phyloP scores from a whole-genome alignment of 2,329 filamentous ascomycete species.

The Monilinia fructicola region DNA sequence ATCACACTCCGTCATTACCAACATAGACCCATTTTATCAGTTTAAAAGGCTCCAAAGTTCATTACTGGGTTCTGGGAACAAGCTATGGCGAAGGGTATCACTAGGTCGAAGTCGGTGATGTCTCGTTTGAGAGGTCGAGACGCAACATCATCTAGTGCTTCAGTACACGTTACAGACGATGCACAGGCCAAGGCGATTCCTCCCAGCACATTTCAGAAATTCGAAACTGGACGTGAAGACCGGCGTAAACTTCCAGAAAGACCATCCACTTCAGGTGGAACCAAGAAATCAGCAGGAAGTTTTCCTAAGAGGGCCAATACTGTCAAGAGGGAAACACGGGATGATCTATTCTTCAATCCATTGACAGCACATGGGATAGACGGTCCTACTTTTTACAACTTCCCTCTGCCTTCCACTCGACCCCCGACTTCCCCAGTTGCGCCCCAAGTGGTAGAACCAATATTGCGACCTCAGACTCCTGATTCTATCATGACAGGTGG shows the following conservation, averaged over 20 bases:
- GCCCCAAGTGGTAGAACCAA: background rate
- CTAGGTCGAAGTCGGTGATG: slow-evolving; percentile 30
- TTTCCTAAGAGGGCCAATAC: slow-evolving; percentile 26
- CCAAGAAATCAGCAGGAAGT: slow-evolving; percentile 29
- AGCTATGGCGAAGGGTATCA: slow-evolving; percentile 31
- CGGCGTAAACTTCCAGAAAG: slow-evolving; percentile 33
- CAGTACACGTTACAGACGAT: slow-evolving; percentile 38
- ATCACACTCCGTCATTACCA: slow-evolving; percentile 28
- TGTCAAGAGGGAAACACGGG: slow-evolving; percentile 37
- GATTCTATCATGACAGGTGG: slow-evolving; percentile 3
- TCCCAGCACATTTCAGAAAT: slow-evolving; percentile 27
- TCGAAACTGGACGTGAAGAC: slow-evolving; percentile 30
- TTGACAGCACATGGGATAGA: slow-evolving; percentile 34
- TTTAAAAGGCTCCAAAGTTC: slow-evolving; percentile 4
- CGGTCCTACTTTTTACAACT: slow-evolving; percentile 35
- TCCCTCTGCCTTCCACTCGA: slow-evolving; percentile 34
- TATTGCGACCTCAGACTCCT: slow-evolving; percentile 9
- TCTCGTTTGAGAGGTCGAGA: slow-evolving; percentile 35
- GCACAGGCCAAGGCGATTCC: slow-evolving; percentile 33
- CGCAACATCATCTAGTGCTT: slow-evolving; percentile 34
- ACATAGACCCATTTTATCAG: slow-evolving; percentile 14
- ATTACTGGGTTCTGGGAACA: slow-evolving; percentile 4
- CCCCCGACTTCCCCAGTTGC: slow-evolving; percentile 30
- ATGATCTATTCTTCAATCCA: slow-evolving; percentile 40
- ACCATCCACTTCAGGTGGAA: slow-evolving; percentile 38